A percentile compares a stretch with the other conserved stretches of the same genome.
Conservation (phyloP, 257 asterid species). For the Nicotiana noctiflora region DNA sequence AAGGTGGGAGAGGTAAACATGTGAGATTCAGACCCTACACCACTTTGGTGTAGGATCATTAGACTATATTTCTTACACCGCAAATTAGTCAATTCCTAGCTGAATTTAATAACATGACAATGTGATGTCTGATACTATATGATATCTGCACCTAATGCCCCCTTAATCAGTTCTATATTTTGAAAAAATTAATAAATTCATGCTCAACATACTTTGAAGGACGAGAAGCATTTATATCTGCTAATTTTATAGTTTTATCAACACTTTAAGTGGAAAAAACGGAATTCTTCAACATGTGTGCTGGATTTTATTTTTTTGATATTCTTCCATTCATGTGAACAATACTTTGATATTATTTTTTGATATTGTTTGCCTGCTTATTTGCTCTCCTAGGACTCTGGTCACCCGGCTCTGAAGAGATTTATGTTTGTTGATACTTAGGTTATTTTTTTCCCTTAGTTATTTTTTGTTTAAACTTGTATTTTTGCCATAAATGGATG, state of each 20-base stretch:
- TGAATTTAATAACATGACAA: not conserved
- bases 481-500: not conserved
- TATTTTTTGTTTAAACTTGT: not conserved
- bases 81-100: not conserved
- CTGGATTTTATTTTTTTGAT: too few relatives aligned
- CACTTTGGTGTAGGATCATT: not conserved
- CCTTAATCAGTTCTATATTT: not conserved
- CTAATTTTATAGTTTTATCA: too few relatives aligned
- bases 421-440: not conserved
- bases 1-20: not conserved
- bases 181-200: too few relatives aligned
- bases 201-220: too few relatives aligned
- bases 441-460: not conserved
- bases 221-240: too few relatives aligned
- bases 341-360: too few relatives aligned
- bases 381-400: not conserved
- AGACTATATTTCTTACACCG: not conserved
- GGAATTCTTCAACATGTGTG: too few relatives aligned
- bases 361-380: not conserved
- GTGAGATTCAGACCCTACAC: not conserved
- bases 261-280: too few relatives aligned
- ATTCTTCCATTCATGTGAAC: too few relatives aligned
- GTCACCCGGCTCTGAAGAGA: not conserved
- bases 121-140: not conserved
- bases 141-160: conserved; percentile 1